Conservation (phyloP, 1,284 basidiomycete genomes). For the Ceratobasidium sp. region DNA sequence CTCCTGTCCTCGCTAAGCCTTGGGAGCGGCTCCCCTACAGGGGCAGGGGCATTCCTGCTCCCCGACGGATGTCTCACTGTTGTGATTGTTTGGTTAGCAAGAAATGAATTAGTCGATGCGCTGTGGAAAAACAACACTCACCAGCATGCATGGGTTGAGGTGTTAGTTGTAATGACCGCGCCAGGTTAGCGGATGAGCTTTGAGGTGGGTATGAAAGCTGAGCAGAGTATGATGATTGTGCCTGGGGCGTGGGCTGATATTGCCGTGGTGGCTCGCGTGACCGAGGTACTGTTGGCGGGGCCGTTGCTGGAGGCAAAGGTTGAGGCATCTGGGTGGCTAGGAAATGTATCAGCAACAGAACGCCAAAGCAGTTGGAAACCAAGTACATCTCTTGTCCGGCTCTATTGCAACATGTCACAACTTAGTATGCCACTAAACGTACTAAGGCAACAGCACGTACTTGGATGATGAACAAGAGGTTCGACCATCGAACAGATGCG, state of each 20-base stretch:
- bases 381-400: neutral
- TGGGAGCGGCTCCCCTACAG: neutral
- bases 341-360: neutral
- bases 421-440: too few species aligned
- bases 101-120: neutral
- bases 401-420: neutral
- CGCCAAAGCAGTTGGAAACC: neutral
- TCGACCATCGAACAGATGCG: neutral
- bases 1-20: neutral
- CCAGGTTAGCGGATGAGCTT: neutral
- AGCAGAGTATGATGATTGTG: neutral
- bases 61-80: neutral
- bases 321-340: neutral
- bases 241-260: neutral
- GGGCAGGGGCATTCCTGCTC: neutral
- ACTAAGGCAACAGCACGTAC: neutral
- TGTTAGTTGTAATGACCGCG: neutral
- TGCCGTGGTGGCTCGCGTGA: neutral
- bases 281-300: too few species aligned
- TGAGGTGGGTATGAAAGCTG: neutral
- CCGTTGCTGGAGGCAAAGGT: neutral
- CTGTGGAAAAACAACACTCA: neutral
- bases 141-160: neutral
- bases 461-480: neutral
- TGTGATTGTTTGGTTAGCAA: neutral